phyloP scores from a whole-genome alignment of 768 basidiomycete genomes.

The Lactifluus volemus region DNA sequence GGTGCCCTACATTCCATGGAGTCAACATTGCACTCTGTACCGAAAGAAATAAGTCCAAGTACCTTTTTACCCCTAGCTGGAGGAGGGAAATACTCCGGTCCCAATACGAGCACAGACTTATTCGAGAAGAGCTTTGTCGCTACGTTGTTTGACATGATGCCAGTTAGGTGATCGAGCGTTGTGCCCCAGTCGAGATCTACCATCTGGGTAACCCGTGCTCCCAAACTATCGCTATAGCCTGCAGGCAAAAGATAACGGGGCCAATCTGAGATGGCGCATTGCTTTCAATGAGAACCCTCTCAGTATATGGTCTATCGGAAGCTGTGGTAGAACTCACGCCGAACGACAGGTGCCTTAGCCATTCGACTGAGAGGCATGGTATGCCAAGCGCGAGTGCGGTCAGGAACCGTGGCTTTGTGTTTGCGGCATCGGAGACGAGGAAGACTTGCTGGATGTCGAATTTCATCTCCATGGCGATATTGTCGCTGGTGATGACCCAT shows the following conservation, averaged over 20 bases:
- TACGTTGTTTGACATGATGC: conserved; percentile 52
- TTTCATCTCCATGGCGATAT: conserved; percentile 39
- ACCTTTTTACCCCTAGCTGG: conserved; percentile 34
- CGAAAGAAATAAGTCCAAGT: neutral
- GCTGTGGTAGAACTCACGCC: conserved; percentile 20
- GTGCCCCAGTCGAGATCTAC: conserved; percentile 44
- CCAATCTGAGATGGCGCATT: conserved; percentile 43
- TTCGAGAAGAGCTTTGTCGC: conserved; percentile 48
- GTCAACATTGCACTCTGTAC: neutral
- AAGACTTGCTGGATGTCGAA: conserved; percentile 47
- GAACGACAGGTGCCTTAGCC: conserved; percentile 37
- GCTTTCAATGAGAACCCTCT: neutral
- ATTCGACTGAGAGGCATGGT: conserved; percentile 61
- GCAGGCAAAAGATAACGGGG: conserved; percentile 46
- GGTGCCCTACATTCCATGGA: conserved; percentile 14
- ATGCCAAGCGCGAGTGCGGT: conserved; percentile 79
- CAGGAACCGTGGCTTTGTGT: conserved; percentile 72
- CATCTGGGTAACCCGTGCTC: conserved; percentile 37
- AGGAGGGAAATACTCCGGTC: conserved; percentile 44
- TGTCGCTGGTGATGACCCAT: conserved; percentile 43
- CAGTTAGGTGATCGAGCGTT: conserved; percentile 40
- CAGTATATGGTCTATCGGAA: neutral
- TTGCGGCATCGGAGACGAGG: conserved; percentile 55
- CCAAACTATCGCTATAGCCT: conserved; percentile 35
- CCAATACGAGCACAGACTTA: conserved; percentile 52